phyloP scores from a whole-genome alignment of 129 eudicot genomes.

The Helianthus tuberosus region DNA sequence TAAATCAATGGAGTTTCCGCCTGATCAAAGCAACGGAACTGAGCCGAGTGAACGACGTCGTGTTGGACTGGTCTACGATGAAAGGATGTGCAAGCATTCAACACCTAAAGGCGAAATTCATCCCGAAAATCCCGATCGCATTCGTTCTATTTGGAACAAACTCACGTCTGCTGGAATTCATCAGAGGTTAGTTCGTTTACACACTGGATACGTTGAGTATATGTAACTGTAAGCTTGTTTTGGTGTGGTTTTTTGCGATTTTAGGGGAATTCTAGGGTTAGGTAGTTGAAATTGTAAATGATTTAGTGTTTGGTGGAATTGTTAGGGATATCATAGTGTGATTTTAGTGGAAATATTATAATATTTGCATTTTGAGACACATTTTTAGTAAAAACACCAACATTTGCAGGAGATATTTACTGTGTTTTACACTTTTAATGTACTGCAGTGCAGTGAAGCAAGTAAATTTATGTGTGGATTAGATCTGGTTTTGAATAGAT shows the following conservation, averaged over 20 bases:
- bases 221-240: conserved; percentile 9
- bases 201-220: conserved; percentile 1
- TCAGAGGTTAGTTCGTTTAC: conserved; percentile 42
- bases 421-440: too few relatives aligned
- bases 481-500: not conserved
- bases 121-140: conserved; percentile 84
- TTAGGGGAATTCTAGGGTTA: conserved; percentile 11
- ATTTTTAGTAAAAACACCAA: too few relatives aligned
- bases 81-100: conserved; percentile 76
- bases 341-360: not conserved
- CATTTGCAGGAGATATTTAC: too few relatives aligned
- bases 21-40: conserved; percentile 12
- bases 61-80: conserved; percentile 84
- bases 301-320: not conserved
- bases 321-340: not conserved
- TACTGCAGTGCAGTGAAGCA: too few relatives aligned
- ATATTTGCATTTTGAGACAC: too few relatives aligned
- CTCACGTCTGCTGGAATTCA: conserved; percentile 60
- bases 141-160: conserved; percentile 73
- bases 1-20: conserved; percentile 11
- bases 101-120: conserved; percentile 53
- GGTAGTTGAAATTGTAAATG: not conserved
- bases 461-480: too few relatives aligned
- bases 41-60: conserved; percentile 42
- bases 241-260: not conserved